A percentile compares a stretch with the other conserved stretches of the same genome.
These are phyloP conservation scores for Penicillium sp. DNA, from an alignment of 2,329 filamentous ascomycete species.

Conservation along the genomic window DNA sequence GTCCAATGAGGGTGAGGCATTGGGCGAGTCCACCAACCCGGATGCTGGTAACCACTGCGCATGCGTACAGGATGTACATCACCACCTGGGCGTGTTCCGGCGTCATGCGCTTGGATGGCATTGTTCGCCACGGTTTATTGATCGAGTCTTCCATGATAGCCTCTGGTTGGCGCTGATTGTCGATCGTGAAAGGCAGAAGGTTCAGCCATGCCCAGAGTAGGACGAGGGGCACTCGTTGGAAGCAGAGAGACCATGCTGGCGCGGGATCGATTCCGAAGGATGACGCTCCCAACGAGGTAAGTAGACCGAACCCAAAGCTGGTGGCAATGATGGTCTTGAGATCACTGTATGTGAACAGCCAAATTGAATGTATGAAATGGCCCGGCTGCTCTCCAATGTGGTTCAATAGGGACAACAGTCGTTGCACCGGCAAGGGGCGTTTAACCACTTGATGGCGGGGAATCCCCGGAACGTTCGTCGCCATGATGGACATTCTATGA, in stretches of 20 bases:
- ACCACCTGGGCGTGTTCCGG: slow-evolving; percentile 1
- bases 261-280: not conserved
- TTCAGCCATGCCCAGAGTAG: slow-evolving; percentile 1
- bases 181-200: slow-evolving; percentile 8
- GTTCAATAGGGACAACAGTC: not conserved
- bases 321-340: not conserved
- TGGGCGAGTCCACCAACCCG: slow-evolving; percentile 2
- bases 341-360: not conserved
- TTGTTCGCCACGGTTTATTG: slow-evolving; percentile 10
- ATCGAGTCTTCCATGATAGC: slow-evolving; percentile 7
- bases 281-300: not conserved
- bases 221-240: not conserved
- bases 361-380: not conserved
- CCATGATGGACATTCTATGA: not conserved
- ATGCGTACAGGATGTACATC: not conserved
- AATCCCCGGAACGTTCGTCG: not conserved
- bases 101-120: not conserved
- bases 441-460: slow-evolving; percentile 1
- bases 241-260: not conserved
- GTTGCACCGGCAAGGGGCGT: not conserved
- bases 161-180: slow-evolving; percentile 7
- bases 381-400: not conserved
- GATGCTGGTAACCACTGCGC: not conserved
- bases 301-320: not conserved
- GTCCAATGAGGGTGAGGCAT: not conserved